Evolutionary conservation across 2,329 filamentous ascomycete species (phyloP).

Genomic region (Curvularia eragrostidis): DNA sequence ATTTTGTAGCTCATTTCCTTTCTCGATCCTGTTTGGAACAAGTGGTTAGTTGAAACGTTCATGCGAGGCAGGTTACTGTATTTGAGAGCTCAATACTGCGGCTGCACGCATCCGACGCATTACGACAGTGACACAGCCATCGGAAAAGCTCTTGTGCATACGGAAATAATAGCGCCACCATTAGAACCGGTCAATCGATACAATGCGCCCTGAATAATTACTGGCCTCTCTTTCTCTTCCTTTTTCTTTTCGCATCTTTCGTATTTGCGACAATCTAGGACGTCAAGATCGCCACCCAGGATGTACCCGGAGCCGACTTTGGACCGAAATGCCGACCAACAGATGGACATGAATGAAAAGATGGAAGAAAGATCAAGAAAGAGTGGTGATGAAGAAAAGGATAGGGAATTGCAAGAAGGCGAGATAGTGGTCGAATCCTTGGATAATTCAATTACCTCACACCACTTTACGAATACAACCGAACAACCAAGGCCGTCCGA

Average conservation of each 20-base stretch:
- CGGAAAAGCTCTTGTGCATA: conserved; percentile 10
- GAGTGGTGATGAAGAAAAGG: conserved; percentile 8
- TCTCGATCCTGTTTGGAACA: neutral
- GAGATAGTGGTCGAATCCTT: conserved; percentile 33
- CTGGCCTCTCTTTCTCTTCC: neutral
- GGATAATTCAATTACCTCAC: conserved; percentile 30
- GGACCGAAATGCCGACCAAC: conserved; percentile 3
- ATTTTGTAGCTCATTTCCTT: neutral
- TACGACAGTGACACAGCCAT: conserved; percentile 8
- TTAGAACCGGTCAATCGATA: neutral
- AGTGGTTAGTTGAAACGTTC: neutral
- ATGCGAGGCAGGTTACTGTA: neutral
- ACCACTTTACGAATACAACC: conserved; percentile 20
- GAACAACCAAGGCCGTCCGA: conserved; percentile 3
- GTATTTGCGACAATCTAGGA: neutral
- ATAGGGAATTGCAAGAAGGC: conserved; percentile 20
- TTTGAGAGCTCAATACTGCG: neutral
- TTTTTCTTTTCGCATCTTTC: conserved; percentile 2
- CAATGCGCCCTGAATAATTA: neutral
- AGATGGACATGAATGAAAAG: neutral
- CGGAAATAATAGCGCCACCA: neutral
- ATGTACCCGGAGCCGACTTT: neutral
- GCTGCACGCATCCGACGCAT: conserved; percentile 13
- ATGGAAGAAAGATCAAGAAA: conserved; percentile 9
- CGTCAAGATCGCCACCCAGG: conserved; percentile 6